Base-by-base conservation (phyloP, 2,329 filamentous ascomycete species). In the Monosporascus sp. region DNA sequence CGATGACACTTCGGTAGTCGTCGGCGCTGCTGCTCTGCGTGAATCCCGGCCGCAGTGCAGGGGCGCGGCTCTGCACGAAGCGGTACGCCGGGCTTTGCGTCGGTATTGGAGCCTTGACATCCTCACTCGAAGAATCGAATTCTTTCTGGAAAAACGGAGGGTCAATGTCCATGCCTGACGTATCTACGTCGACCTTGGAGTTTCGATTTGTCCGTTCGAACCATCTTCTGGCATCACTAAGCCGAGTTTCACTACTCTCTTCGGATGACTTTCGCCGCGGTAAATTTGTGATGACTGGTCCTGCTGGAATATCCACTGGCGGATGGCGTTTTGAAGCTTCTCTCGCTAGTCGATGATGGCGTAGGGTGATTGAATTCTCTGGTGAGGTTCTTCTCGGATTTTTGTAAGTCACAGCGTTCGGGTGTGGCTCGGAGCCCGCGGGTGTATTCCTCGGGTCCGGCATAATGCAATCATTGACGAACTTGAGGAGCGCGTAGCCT, bases 1-100 rank as follows among this genome's bases (percentile, higher is more conserved):
- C 90, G 48, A 96, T 95, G 17, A 96, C 89, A 59, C 87, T 87
- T 47, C 90, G 79, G 55, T 85, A 92, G 52, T 92, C 89, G 53
- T 89, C 88, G 27, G 81, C 83, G 49, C 85, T 86, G 64, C 82
- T 89, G 64, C 72, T 81, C 20, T 70, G 80, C 3, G 72, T 71
- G 38, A 66, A 54, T 0, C 64, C 62, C 4, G 70, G 69, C 7
- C 67, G 69, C 0, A 71, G 59, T 22, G 54, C 52, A 8, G 66
- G 3, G 41, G 60, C 18, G 56, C 61, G 48, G 54, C 47, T 54
- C 7, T 63, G 60, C 0, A 59, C 54, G 25, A 60, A 67, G 4
- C 54, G 55, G 45, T 65, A 70, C 1, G 57, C 59, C 1, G 65
- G 60, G 31, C 57, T 65, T 55, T 58, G 59, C 55, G 58, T 65